These are phyloP conservation scores for Fusarium gaditjirri DNA, from an alignment of 2,329 filamentous ascomycete genomes.

Conservation along the genomic window DNA sequence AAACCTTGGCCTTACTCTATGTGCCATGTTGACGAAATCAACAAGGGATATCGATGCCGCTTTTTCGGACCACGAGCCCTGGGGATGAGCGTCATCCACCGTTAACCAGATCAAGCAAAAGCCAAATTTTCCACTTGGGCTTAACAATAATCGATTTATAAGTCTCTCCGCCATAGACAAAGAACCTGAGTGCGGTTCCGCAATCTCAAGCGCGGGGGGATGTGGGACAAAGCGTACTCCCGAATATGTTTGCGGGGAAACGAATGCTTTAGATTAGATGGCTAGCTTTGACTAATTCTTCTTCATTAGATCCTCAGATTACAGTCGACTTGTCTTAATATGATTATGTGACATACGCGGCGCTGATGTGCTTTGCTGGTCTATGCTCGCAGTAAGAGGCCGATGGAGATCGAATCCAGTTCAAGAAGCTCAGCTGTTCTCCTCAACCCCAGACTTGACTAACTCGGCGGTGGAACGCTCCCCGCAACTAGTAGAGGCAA, in stretches of 20 bases:
- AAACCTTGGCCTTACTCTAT: neutral
- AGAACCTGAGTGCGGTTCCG: slow-evolving; percentile 29
- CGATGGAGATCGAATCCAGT: neutral
- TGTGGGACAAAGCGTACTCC: slow-evolving; percentile 7
- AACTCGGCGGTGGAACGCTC: slow-evolving; percentile 21
- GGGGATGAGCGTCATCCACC: neutral
- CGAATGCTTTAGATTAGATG: neutral
- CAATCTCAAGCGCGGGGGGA: slow-evolving; percentile 24
- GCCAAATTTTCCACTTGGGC: neutral
- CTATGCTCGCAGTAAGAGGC: neutral
- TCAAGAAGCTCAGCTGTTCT: neutral
- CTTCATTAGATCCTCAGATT: neutral
- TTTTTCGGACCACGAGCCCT: neutral
- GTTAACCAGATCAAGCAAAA: neutral
- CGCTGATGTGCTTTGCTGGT: neutral
- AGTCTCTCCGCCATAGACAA: neutral
- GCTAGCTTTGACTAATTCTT: neutral
- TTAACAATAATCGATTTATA: neutral
- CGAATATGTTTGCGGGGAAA: slow-evolving; percentile 24
- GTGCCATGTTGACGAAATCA: neutral
- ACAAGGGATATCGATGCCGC: too few relatives aligned
- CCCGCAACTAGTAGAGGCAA: slow-evolving; percentile 24
- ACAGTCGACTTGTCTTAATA: neutral
- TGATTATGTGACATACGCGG: neutral
- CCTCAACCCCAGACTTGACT: slow-evolving; percentile 21